Percentiles rank a stretch among this genome's conserved stretches.
Conservation (phyloP, 2,329 filamentous ascomycete genomes). For the Cladorrhinum sp. region DNA sequence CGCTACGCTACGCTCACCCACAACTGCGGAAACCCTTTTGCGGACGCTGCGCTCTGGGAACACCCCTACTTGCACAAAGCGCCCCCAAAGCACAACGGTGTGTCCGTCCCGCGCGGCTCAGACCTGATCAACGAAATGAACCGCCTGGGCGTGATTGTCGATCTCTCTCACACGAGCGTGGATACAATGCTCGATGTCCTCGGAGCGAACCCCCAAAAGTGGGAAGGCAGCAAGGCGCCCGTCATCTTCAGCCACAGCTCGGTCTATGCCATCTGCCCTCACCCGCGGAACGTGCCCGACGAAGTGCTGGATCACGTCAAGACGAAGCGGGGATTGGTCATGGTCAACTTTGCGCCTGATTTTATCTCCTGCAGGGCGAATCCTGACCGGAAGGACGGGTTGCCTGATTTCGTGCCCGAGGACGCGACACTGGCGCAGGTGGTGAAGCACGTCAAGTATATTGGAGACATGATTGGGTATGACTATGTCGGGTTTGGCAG, state of each 20-base stretch:
- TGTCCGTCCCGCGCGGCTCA: slow-evolving; percentile 64
- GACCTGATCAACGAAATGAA: slow-evolving; percentile 85
- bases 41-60: slow-evolving; percentile 73
- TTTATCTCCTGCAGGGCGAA: slow-evolving; percentile 74
- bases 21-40: slow-evolving; percentile 89
- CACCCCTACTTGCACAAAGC: slow-evolving; percentile 46
- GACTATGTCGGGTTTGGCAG: slow-evolving; percentile 85
- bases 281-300: slow-evolving; percentile 88
- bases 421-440: slow-evolving; percentile 76
- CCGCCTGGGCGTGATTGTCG: slow-evolving; percentile 88
- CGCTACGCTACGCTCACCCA: slow-evolving; percentile 88
- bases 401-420: slow-evolving; percentile 64
- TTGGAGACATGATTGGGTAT: slow-evolving; percentile 79
- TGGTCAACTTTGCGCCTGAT: slow-evolving; percentile 84
- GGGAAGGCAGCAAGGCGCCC: slow-evolving; percentile 73
- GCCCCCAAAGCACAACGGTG: slow-evolving; percentile 64
- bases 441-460: slow-evolving; percentile 75
- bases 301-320: slow-evolving; percentile 76
- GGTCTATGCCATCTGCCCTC: slow-evolving; percentile 74
- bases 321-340: slow-evolving; percentile 70
- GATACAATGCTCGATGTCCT: slow-evolving; percentile 87
- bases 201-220: slow-evolving; percentile 51
- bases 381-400: slow-evolving; percentile 54
- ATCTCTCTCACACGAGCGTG: slow-evolving; percentile 71
- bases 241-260: slow-evolving; percentile 89